phyloP scores from a whole-genome alignment of 2,329 filamentous ascomycete species.

The Plectosphaerella plurivora region DNA sequence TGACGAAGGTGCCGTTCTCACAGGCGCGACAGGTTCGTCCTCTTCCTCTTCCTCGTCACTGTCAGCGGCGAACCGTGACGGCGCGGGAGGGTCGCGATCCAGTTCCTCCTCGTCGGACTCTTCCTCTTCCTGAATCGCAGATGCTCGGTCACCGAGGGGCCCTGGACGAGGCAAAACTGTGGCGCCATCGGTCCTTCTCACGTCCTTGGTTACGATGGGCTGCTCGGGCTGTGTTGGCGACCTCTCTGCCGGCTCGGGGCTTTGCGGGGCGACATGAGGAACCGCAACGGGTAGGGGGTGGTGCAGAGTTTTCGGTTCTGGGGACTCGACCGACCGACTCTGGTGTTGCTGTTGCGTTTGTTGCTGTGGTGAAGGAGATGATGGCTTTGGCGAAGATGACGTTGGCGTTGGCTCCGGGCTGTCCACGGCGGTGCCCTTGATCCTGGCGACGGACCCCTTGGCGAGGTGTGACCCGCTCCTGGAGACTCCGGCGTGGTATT shows the following conservation, averaged over 20 bases:
- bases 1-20: neutral
- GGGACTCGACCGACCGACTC: neutral
- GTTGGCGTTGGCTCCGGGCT: conserved; percentile 11
- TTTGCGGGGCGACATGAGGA: neutral
- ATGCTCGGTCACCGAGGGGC: conserved; percentile 26
- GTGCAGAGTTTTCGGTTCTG: conserved; percentile 1
- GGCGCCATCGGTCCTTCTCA: conserved; percentile 3
- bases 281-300: neutral
- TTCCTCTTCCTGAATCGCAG: conserved; percentile 44
- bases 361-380: neutral
- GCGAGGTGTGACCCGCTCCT: conserved; percentile 40
- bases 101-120: conserved; percentile 34
- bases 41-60: too few relatives aligned
- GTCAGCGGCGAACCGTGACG: neutral
- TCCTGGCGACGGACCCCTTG: conserved; percentile 49
- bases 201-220: neutral
- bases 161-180: conserved; percentile 4
- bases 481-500: conserved; percentile 25
- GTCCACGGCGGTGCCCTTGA: conserved; percentile 43
- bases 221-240: neutral
- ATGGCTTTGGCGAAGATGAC: conserved; percentile 7
- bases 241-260: neutral
- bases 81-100: conserved; percentile 3
- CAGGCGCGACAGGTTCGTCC: neutral
- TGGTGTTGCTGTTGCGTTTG: neutral